These are phyloP conservation scores for Canna indica DNA, from an alignment of 176 grass and related monocot genomes.

Conservation along the genomic window DNA sequence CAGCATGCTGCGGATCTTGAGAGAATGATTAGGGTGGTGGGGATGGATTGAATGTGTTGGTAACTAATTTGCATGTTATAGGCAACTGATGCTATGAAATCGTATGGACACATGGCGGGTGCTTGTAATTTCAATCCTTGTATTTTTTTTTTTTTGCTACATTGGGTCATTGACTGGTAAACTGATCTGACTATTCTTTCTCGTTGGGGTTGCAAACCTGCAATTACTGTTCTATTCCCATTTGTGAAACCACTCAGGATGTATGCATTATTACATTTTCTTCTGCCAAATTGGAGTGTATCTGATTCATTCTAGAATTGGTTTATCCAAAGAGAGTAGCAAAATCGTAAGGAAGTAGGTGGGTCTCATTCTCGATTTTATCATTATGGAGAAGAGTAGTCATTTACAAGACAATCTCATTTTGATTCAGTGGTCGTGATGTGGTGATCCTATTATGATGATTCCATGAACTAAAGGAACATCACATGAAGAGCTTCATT, in stretches of 20 bases:
- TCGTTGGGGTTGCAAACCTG: neutral
- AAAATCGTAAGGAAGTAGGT: no score
- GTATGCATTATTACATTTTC: neutral
- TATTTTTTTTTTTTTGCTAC: conserved; percentile 5
- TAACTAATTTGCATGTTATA: conserved; percentile 18
- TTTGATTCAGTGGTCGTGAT: no score
- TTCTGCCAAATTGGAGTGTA: neutral
- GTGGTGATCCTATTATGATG: no score
- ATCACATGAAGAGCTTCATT: no score
- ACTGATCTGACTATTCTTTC: conserved; percentile 10
- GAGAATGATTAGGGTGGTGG: neutral
- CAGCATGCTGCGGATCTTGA: conserved; percentile 17
- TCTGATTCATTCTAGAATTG: no score
- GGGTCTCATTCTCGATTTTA: no score
- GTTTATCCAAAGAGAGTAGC: no score
- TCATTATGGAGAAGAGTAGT: no score
- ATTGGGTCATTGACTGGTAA: neutral
- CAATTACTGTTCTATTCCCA: neutral
- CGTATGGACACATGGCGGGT: neutral
- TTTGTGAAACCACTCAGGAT: neutral
- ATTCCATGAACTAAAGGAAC: no score
- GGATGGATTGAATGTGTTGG: neutral
- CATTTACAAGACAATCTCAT: no score
- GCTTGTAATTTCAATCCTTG: conserved; percentile 14
- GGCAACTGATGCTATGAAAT: conserved; percentile 5